Evolutionary conservation across 2,329 filamentous ascomycete genomes (phyloP).

Genomic region (Trichoderma sp.): DNA sequence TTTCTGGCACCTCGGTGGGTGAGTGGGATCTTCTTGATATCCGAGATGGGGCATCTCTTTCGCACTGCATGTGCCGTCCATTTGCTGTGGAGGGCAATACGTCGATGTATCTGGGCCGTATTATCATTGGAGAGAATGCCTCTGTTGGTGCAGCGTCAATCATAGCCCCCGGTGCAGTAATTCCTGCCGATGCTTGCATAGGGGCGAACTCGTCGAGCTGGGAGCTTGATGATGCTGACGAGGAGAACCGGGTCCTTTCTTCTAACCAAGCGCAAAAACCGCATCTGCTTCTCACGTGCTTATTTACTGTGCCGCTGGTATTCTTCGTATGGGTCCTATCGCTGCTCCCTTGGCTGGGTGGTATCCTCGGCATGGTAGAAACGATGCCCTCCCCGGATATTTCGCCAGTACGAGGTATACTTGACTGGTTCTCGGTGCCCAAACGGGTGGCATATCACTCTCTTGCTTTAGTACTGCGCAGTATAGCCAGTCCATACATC

Average conservation of each 20-base stretch:
- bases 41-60: constrained; percentile 52
- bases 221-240: constrained; percentile 54
- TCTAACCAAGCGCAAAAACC: constrained; percentile 45
- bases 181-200: constrained; percentile 56
- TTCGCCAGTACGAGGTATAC: constrained; percentile 47
- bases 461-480: constrained; percentile 49
- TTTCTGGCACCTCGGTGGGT: constrained; percentile 51
- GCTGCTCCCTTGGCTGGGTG: constrained; percentile 50
- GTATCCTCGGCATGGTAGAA: constrained; percentile 51
- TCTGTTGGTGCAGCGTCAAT: constrained; percentile 54
- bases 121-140: constrained; percentile 53
- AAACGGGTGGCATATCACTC: constrained; percentile 56
- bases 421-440: constrained; percentile 54
- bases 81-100: constrained; percentile 62
- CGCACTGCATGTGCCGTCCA: constrained; percentile 53
- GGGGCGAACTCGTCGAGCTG: constrained; percentile 62
- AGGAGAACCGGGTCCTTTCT: constrained; percentile 52
- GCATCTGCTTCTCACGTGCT: constrained; percentile 49
- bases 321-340: constrained; percentile 48
- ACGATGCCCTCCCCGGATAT: constrained; percentile 40
- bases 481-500: constrained; percentile 49
- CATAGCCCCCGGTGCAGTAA: constrained; percentile 53
- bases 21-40: constrained; percentile 63
- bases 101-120: constrained; percentile 59
- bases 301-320: constrained; percentile 50